Evolutionary conservation across 257 asterid genomes (phyloP), one percentile per base, ranked within the genome.

Genomic region (Asclepias syriaca): DNA sequence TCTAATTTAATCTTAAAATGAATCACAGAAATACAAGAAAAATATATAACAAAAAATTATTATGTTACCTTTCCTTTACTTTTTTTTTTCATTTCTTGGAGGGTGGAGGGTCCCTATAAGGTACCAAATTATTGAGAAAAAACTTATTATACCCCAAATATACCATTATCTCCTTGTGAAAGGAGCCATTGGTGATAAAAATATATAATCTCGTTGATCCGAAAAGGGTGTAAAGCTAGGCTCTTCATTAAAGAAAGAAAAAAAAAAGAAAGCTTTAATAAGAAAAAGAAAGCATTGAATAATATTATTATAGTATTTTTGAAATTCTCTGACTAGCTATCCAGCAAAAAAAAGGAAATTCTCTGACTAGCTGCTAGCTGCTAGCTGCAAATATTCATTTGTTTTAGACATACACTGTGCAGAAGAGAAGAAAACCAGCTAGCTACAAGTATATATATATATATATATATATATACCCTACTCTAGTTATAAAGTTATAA

Each of bases 191-290:
- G 66, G 16, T 61, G n/a, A 24, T 73, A 16, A 67, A 60, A 12
- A 50, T 46, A 37, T 9, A 64, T 34, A 58, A 69, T 69, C 49
- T 19, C 22, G n/a, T 34, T 63, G 53, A 72, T 67, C 43, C 22
- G 57, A 81, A 53, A 81, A 75, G 74, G 46, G 39, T 34, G 48
- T 68, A 60, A 74, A 65, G 71, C 83, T 77, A 79, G 75, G 75
- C 70, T 39, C 48, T 58, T 59, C 37, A 13, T 11, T 4, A 34
- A 61, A 61, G 58, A 63, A 16, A 34, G 39, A 34, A 34, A 34
- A 3, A 32, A 40, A 43, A 9, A 43, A 43, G 11, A 43, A 43
- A 43, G 10, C 48, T 43, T 43, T 43, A 43, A 43, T 43, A 43
- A 43, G 48, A 43, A 43, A 43, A 43, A 43, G 10, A 15, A 61